These are phyloP conservation scores for Camelina laxa DNA, from an alignment of 345 rosid species.

Conservation along the genomic window DNA sequence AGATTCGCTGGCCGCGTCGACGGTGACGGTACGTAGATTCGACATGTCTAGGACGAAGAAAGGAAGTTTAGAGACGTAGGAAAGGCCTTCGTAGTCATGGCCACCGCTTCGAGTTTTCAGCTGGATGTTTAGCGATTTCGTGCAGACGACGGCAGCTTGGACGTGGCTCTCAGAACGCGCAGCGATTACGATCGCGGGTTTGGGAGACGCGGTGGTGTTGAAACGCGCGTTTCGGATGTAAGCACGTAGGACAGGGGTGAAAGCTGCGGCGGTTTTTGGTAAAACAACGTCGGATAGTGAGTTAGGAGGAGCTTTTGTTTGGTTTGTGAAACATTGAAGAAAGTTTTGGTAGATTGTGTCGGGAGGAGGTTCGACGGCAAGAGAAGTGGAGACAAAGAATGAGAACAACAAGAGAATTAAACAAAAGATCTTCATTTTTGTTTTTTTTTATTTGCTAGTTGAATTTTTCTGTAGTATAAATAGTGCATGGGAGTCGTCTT, in stretches of 20 bases:
- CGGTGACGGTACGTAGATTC: conserved; percentile 45
- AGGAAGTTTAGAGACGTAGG: conserved; percentile 49
- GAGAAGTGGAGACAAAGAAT: conserved; percentile 6
- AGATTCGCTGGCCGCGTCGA: conserved; percentile 20
- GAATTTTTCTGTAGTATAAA: not conserved
- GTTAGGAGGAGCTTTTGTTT: conserved; percentile 37
- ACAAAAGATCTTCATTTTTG: conserved; percentile 25
- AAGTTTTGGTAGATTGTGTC: conserved; percentile 46
- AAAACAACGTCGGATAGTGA: conserved; percentile 47
- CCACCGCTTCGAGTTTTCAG: conserved; percentile 57
- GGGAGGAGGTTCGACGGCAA: conserved; percentile 31
- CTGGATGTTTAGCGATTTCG: conserved; percentile 44
- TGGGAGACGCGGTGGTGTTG: conserved; percentile 48
- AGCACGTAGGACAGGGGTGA: conserved; percentile 35
- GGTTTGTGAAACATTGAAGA: conserved; percentile 50
- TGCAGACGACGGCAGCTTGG: conserved; percentile 53
- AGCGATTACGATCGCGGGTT: conserved; percentile 51
- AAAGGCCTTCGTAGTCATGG: conserved; percentile 62
- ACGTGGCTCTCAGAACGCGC: conserved; percentile 51
- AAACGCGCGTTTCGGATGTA: conserved; percentile 54
- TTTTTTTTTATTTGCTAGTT: not conserved
- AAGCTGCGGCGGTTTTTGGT: conserved; percentile 40
- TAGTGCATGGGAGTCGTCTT: not conserved
- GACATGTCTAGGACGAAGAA: conserved; percentile 60
- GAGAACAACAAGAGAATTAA: conserved; percentile 3